Base-by-base conservation (phyloP, 805 yeast genomes). In the Saccharomycopsis sp. region DNA sequence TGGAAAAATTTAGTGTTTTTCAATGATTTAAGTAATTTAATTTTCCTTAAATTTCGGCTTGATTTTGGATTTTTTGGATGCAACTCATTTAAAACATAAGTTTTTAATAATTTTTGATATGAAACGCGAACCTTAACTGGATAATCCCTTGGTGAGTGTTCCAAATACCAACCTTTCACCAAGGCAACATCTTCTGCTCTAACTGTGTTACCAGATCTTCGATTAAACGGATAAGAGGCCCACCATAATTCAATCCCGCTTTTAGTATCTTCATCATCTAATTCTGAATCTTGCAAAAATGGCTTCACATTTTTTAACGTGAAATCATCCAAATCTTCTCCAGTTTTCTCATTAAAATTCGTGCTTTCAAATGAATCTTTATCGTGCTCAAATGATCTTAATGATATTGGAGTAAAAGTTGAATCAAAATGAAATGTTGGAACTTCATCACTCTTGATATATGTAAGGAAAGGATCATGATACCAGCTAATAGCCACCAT, bases 151-250 rank as follows among this genome's bases (percentile, higher is more conserved):
- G 72, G 67, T 1, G 89, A 81, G 46, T 77, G 79, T 44, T 82
- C 81, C 36, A 76, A 62, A 57, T 85, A 89, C 95, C 96, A 87
- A 21, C 71, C 66, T 60, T 93, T 93, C 4, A 85, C 68, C 2
- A 93, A 61, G 0, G 96, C 79, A 13, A 89, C 95, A 63, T 93
- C 97, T 58, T 93, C 85, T 1, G 97, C 90, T 52, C 97, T 71
- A 0, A 77, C 77, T 56, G 72, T 86, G 19, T 60, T 64, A 1
- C 95, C 96, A 27, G 80, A 73, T 23, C 86, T 75, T 32, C 75
- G 71, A 55, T 87, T 81, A 62, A 85, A 93, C 0, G 99, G 98
- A 53, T 69, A 77, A 2, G 95, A 88, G 0, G 97, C 86, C 71
- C 81, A 72, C 68, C 79, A 78, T n/a, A 89, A 64, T 26, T 75